These are phyloP conservation scores for Cladosporium velox DNA, from an alignment of 2,329 filamentous ascomycete species.

Conservation along the genomic window DNA sequence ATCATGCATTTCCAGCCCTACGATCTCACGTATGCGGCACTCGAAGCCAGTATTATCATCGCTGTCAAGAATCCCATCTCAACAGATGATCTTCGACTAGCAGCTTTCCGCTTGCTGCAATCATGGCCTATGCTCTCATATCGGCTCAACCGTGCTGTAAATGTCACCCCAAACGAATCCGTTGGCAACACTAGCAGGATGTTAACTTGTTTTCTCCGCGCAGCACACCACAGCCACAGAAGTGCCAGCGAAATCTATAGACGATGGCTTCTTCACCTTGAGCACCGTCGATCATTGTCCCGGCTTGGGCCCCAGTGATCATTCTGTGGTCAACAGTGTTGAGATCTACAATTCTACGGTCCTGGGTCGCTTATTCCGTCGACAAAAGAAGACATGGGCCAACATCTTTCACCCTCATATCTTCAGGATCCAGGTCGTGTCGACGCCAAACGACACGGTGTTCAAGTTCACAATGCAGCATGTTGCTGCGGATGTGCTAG, in stretches of 20 bases:
- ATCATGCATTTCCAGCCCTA: neutral
- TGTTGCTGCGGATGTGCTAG: neutral
- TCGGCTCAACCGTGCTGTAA: neutral
- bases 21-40: neutral
- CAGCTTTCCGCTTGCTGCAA: neutral
- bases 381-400: neutral
- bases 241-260: neutral
- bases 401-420: neutral
- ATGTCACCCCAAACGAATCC: neutral
- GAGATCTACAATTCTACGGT: neutral
- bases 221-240: neutral
- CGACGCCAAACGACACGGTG: neutral
- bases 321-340: neutral
- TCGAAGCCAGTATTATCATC: neutral
- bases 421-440: neutral
- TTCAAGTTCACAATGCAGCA: neutral
- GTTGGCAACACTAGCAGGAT: neutral
- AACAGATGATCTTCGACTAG: neutral
- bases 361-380: neutral
- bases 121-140: neutral
- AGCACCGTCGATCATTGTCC: neutral
- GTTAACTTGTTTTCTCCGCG: neutral
- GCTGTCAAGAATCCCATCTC: neutral
- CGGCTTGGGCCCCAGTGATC: neutral
- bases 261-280: neutral